These are phyloP conservation scores for Kazachstania taianensis DNA, from an alignment of 805 yeast genomes.

Conservation along the genomic window DNA sequence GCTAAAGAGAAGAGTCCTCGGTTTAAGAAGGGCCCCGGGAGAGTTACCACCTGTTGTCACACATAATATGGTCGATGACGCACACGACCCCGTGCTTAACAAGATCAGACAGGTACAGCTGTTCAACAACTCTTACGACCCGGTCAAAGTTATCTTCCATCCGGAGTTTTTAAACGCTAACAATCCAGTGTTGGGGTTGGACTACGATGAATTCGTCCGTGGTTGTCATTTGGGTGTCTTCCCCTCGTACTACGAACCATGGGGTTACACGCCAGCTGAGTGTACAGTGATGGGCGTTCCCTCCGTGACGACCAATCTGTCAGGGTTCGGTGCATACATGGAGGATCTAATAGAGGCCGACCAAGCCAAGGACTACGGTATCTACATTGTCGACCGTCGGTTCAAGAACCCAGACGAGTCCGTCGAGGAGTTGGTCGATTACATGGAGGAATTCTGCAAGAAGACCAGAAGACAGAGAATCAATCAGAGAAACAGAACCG, in stretches of 20 bases:
- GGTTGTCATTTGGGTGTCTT: slow-evolving; percentile 97
- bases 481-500: slow-evolving; percentile 95
- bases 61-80: slow-evolving; percentile 91
- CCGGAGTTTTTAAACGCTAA: slow-evolving; percentile 94
- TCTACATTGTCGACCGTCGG: slow-evolving; percentile 92
- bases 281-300: slow-evolving; percentile 99
- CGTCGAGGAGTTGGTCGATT: slow-evolving; percentile 77
- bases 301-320: slow-evolving; percentile 86
- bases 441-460: slow-evolving; percentile 79
- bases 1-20: slow-evolving; percentile 85
- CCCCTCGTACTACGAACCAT: slow-evolving; percentile 97
- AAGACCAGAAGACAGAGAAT: slow-evolving; percentile 95
- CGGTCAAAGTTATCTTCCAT: slow-evolving; percentile 93
- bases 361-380: slow-evolving; percentile 83
- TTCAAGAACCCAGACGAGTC: slow-evolving; percentile 87
- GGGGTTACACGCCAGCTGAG: slow-evolving; percentile 99
- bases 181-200: slow-evolving; percentile 86
- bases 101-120: slow-evolving; percentile 87
- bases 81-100: slow-evolving; percentile 79
- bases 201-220: slow-evolving; percentile 94
- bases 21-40: slow-evolving; percentile 63
- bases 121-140: slow-evolving; percentile 80
- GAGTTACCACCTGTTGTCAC: slow-evolving; percentile 92
- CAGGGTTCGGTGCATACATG: slow-evolving; percentile 98
- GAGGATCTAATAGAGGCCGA: slow-evolving; percentile 86